A percentile compares a stretch with the other conserved stretches of the same genome.
Conservation (phyloP, 1,284 basidiomycete genomes). For the Phellinidium pouzarii region DNA sequence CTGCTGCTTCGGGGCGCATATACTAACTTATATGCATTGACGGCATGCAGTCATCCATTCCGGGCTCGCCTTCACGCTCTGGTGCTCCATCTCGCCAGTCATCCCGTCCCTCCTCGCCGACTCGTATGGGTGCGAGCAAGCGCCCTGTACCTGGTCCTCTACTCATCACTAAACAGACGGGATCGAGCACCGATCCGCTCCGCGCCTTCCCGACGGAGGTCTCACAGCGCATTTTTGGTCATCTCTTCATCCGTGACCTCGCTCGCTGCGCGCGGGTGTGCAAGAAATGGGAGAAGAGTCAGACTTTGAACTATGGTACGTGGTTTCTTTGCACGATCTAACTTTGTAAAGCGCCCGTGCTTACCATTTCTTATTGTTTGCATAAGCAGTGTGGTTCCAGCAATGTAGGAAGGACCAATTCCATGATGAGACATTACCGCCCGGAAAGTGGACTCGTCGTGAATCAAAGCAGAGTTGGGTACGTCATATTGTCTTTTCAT, state of each 20-base stretch:
- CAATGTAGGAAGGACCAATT: constrained; percentile 77
- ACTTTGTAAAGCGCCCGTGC: no score
- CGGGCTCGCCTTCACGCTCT: constrained; percentile 59
- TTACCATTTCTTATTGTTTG: constrained; percentile 17
- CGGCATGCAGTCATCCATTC: constrained; percentile 49
- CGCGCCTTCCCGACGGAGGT: constrained; percentile 72
- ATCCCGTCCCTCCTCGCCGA: constrained; percentile 58
- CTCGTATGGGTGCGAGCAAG: constrained; percentile 37
- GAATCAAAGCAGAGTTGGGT: constrained; percentile 85
- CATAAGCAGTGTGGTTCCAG: constrained; percentile 77
- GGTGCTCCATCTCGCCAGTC: constrained; percentile 28
- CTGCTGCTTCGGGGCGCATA: constrained; percentile 3
- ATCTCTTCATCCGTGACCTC: constrained; percentile 59
- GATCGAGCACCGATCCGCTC: constrained; percentile 48
- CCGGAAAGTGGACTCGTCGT: constrained; percentile 79
- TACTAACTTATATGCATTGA: not conserved
- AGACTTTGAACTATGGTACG: constrained; percentile 84
- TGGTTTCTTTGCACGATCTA: no score
- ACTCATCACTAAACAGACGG: constrained; percentile 30
- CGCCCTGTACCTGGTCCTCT: constrained; percentile 37
- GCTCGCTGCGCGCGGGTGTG: constrained; percentile 74
- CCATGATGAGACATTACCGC: constrained; percentile 65
- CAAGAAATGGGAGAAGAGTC: constrained; percentile 80
- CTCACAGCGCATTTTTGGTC: constrained; percentile 68
- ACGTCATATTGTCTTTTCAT: constrained; percentile 21